phyloP scores from a whole-genome alignment of 345 rosid genomes.

The Iberis pinnata region DNA sequence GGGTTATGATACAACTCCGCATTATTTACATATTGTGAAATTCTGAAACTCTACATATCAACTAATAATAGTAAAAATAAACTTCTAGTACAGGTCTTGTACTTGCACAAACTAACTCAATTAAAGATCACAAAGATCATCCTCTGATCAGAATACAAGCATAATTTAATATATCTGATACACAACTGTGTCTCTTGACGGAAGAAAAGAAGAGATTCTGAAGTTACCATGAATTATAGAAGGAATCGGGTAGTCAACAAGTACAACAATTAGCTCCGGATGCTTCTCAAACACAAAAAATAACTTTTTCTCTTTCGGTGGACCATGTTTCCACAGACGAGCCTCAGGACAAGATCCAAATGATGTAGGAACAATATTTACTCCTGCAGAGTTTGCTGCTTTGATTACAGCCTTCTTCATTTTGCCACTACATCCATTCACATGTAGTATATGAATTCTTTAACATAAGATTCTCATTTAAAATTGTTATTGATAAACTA shows the following conservation, averaged over 20 bases:
- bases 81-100: no score
- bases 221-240: constrained; percentile 69
- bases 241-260: constrained; percentile 86
- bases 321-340: constrained; percentile 77
- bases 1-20: constrained; percentile 74
- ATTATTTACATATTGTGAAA: constrained; percentile 41
- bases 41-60: background rate
- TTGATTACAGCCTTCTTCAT: constrained; percentile 84
- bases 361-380: constrained; percentile 58
- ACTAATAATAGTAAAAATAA: background rate
- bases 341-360: no score
- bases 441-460: constrained; percentile 44
- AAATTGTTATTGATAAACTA: background rate
- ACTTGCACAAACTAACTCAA: no score
- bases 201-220: background rate
- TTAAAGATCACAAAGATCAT: no score
- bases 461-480: no score
- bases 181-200: no score
- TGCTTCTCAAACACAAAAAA: constrained; percentile 48
- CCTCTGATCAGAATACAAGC: no score
- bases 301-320: constrained; percentile 68
- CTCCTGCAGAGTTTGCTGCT: constrained; percentile 83
- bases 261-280: constrained; percentile 67
- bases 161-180: no score
- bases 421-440: constrained; percentile 72